Evolutionary conservation across 176 grass and related monocot genomes (phyloP).

Genomic region (Musa troglodytarum): DNA sequence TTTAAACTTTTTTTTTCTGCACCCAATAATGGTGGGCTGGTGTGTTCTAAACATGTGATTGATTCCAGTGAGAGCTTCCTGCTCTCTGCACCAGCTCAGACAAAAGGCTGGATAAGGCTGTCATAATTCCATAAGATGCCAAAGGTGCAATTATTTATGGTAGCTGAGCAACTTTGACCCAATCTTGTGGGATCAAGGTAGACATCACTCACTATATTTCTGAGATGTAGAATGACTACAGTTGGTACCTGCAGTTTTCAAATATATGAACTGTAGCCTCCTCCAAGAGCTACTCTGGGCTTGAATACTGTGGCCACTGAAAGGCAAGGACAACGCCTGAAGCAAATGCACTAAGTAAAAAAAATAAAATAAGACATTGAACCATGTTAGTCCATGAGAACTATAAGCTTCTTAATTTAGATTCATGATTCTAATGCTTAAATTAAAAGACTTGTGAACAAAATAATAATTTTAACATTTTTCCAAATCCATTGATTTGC

Average conservation of each 20-base stretch:
- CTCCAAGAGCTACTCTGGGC: slow-evolving; percentile 82
- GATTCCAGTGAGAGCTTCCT: not conserved
- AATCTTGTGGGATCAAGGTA: too few relatives aligned
- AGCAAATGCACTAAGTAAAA: slow-evolving; percentile 52
- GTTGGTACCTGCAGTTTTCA: slow-evolving; percentile 12
- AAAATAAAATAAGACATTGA: not conserved
- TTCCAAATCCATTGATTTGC: not conserved
- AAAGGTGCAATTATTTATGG: too few relatives aligned
- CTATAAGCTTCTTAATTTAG: not conserved
- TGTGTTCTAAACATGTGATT: not conserved
- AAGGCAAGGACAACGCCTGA: slow-evolving; percentile 58
- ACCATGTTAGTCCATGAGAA: not conserved
- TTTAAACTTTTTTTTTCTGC: not conserved
- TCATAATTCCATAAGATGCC: not conserved
- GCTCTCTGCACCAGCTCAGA: not conserved
- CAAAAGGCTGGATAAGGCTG: not conserved
- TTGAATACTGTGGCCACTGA: slow-evolving; percentile 47
- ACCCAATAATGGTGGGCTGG: not conserved
- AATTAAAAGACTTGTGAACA: not conserved
- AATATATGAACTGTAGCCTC: slow-evolving; percentile 68
- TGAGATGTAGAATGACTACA: not conserved
- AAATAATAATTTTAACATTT: not conserved
- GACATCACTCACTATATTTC: not conserved
- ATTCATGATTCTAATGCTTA: not conserved
- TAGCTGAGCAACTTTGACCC: too few relatives aligned